Evolutionary conservation across 495 filamentous ascomycete genomes (phyloP), one percentile per base, ranked within the genome.

Genomic region (Stereocaulon alpinum): DNA sequence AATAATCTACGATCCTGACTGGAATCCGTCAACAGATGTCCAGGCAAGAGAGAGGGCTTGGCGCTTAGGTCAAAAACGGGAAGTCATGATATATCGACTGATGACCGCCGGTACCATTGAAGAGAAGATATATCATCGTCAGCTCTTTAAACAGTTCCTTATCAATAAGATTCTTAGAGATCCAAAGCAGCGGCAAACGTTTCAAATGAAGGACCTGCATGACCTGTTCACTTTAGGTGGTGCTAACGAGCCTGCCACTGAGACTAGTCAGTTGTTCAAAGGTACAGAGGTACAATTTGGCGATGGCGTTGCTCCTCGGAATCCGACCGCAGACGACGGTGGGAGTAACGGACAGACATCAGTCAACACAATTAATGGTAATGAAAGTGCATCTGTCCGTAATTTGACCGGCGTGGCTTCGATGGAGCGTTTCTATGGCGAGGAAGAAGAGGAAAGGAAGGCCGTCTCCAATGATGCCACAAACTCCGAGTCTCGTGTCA

Each of bases 21-120:
- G 93, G 93, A 96, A 98, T 69, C 90, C 89, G 11, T 93, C 89
- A 2, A 96, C 88, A 1, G 91, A 96, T 66, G 75, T 92, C 30
- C 92, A 98, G 68, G 93, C 93, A 5, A 84, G 92, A n/a, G 93
- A 98, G 72, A 82, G 93, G 58, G 92, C 93, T 24, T 97, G 93
- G 93, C 82, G 93, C 43, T 77, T 98, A 12, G 93, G 93, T 4
- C 93, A 98, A 72, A 96, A 91, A 67, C 84, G 85, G 50, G 88
- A 95, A 48, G 93, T 98, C 20, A 91, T 86, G 0, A 91, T 98
- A 34, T 98, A 93, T 70, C 86, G 93, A 27, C 76, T 98, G 42
- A 91, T 98, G 87, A 93, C 89, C n/a, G 88, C 89, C 2, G 91
- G 92, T 17, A 96, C 93, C 0, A 97, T 98, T 37, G 93, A 98